Conservation (phyloP, 139 green algal genomes). For the Closterium sp. region DNA sequence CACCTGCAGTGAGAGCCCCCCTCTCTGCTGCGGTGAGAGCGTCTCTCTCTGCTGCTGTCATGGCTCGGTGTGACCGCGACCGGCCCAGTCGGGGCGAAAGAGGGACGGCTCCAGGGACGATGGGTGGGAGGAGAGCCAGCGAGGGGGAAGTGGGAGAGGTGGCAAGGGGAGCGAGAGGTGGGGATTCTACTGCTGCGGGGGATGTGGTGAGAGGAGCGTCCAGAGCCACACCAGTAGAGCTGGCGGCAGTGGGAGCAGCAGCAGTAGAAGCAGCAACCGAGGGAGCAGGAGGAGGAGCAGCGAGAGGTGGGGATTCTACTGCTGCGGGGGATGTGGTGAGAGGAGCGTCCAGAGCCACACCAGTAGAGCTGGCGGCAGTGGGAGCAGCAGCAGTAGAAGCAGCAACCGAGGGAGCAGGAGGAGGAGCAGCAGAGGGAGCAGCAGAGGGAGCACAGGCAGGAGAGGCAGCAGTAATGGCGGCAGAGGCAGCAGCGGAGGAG, state of each 20-base stretch:
- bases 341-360: too few species aligned
- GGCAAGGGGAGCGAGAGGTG: not conserved
- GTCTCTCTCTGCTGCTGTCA: not conserved
- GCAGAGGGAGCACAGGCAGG: too few species aligned
- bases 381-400: too few species aligned
- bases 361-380: too few species aligned
- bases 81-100: not conserved
- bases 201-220: too few species aligned
- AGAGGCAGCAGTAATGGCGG: not conserved
- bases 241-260: not conserved
- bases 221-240: too few species aligned
- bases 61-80: not conserved
- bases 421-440: too few species aligned
- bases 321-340: too few species aligned
- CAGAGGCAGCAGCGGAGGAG: not conserved
- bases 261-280: not conserved
- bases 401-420: too few species aligned
- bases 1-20: too few species aligned
- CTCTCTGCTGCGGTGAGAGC: not conserved
- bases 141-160: not conserved
- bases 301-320: too few species aligned
- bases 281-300: not conserved
- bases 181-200: not conserved
- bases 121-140: not conserved
- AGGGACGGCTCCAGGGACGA: not conserved